Conservation (phyloP, 495 filamentous ascomycete genomes). For the Penicillium subrubescens region DNA sequence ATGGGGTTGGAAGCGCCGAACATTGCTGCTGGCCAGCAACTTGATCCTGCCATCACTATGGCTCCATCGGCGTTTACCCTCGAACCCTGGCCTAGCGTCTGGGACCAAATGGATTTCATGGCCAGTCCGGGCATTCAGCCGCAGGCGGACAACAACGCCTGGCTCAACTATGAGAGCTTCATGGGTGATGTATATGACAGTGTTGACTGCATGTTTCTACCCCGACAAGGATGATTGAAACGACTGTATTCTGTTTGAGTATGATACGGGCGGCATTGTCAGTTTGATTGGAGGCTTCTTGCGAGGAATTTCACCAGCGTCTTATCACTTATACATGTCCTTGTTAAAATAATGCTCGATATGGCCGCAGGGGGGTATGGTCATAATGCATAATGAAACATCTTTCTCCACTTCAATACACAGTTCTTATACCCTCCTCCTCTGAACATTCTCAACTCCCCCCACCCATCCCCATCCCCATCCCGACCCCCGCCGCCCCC, state of each 20-base stretch:
- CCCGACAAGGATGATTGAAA: constrained; percentile 10
- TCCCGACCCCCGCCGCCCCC: not conserved
- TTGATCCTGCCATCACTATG: constrained; percentile 1
- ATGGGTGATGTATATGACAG: constrained; percentile 36
- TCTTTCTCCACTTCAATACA: not conserved
- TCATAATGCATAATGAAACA: constrained; percentile 1
- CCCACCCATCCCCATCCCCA: not conserved
- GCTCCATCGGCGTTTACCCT: constrained; percentile 8
- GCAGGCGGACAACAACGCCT: constrained; percentile 25
- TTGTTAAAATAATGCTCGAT: not conserved
- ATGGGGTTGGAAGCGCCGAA: constrained; percentile 3
- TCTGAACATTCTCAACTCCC: not conserved
- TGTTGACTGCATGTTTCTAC: constrained; percentile 26
- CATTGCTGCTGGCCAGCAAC: constrained; percentile 11
- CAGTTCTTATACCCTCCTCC: not conserved
- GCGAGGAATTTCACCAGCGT: not conserved
- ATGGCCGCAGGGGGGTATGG: not conserved
- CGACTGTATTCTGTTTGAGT: not conserved
- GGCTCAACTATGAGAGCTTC: constrained; percentile 40
- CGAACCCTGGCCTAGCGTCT: constrained; percentile 33
- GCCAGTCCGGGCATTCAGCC: not conserved
- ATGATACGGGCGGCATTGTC: not conserved
- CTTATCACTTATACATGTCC: not conserved
- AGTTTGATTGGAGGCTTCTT: not conserved
- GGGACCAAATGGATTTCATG: constrained; percentile 36